A percentile compares a stretch with the other conserved stretches of the same genome.
Conservation (phyloP, 192 early-diverging fungal species). For the Phlyctochytrium arcticum region DNA sequence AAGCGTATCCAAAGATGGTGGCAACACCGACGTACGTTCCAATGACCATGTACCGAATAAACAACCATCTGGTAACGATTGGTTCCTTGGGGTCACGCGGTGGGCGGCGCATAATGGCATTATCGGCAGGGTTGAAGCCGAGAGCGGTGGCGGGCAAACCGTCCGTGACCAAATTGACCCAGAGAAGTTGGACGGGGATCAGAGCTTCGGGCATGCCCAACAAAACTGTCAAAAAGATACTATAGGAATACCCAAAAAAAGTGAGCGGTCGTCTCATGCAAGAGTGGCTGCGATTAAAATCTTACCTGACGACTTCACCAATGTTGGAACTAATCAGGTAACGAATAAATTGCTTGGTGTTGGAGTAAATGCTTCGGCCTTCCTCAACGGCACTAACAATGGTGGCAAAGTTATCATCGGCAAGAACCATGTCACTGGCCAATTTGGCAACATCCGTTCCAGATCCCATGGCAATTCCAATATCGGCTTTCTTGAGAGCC, state of each 20-base stretch:
- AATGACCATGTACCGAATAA: slow-evolving; percentile 90
- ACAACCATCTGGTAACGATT: slow-evolving; percentile 90
- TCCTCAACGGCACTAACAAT: slow-evolving; percentile 97
- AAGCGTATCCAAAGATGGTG: slow-evolving; percentile 94
- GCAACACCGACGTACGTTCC: slow-evolving; percentile 90
- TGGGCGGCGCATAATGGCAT: slow-evolving; percentile 91
- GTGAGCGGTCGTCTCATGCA: not conserved
- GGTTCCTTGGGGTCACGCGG: slow-evolving; percentile 84
- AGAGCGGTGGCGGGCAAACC: slow-evolving; percentile 96
- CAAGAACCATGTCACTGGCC: slow-evolving; percentile 96
- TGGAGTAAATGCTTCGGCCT: slow-evolving; percentile 96
- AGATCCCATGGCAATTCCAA: slow-evolving; percentile 98
- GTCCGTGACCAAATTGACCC: slow-evolving; percentile 99
- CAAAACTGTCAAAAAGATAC: slow-evolving; percentile 94
- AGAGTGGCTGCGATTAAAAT: not conserved
- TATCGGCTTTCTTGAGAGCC: slow-evolving; percentile 96
- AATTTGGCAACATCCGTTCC: slow-evolving; percentile 99
- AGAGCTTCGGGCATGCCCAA: slow-evolving; percentile 96
- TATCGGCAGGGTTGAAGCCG: slow-evolving; percentile 95
- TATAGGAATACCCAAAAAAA: slow-evolving; percentile 6
- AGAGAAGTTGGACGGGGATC: slow-evolving; percentile 95
- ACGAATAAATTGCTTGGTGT: slow-evolving; percentile 99
- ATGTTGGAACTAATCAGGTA: slow-evolving; percentile 98
- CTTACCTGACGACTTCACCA: slow-evolving; percentile 84
- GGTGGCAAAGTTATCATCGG: slow-evolving; percentile 99